phyloP scores from a whole-genome alignment of 805 yeast genomes.

The Candida pseudoglaebosa region DNA sequence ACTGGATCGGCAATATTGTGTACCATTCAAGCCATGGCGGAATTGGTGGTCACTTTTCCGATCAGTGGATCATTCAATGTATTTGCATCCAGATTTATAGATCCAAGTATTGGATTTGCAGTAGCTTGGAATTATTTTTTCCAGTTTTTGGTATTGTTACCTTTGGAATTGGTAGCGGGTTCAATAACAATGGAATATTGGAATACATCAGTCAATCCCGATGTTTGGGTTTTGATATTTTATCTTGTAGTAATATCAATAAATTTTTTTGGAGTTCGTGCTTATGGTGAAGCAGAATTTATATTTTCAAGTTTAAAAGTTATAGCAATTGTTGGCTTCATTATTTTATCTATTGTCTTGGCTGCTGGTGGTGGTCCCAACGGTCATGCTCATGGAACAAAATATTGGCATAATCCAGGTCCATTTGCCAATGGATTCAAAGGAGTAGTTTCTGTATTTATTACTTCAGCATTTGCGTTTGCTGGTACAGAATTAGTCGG shows the following conservation, averaged over 20 bases:
- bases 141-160: conserved; percentile 55
- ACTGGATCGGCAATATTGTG: conserved; percentile 34
- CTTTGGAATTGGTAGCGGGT: conserved; percentile 52
- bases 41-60: conserved; percentile 45
- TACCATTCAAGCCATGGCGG: conserved; percentile 41
- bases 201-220: conserved; percentile 28
- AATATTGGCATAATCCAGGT: conserved; percentile 63
- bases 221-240: conserved; percentile 36
- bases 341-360: conserved; percentile 54
- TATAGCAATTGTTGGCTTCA: conserved; percentile 54
- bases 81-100: conserved; percentile 60
- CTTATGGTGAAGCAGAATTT: conserved; percentile 63
- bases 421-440: conserved; percentile 63
- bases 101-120: conserved; percentile 67
- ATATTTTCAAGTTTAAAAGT: conserved; percentile 56
- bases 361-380: conserved; percentile 55
- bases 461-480: conserved; percentile 74
- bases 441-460: conserved; percentile 70
- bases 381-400: conserved; percentile 53
- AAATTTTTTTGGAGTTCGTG: conserved; percentile 34
- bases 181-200: conserved; percentile 33
- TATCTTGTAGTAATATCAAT: conserved; percentile 29
- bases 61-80: conserved; percentile 45
- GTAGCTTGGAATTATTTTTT: conserved; percentile 69
- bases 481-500: conserved; percentile 75